Evolutionary conservation across 2,329 filamentous ascomycete species (phyloP).

Genomic region (Karstenula rhodostoma): DNA sequence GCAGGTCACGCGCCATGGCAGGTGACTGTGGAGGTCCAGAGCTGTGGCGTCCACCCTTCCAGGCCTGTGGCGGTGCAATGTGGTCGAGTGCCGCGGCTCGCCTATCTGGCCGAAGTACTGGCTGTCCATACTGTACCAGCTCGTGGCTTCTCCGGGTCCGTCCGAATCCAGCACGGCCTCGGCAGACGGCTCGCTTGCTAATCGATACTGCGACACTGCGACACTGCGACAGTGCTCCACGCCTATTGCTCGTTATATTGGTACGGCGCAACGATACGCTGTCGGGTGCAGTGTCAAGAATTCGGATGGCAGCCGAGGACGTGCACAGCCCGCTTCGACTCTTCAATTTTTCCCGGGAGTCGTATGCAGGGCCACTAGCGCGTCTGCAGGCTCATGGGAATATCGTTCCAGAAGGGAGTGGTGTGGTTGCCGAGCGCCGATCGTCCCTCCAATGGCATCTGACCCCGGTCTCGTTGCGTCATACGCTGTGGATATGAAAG

Average conservation of each 20-base stretch:
- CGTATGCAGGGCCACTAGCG: conserved; percentile 13
- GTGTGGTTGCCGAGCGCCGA: conserved; percentile 16
- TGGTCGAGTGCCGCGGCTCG: conserved; percentile 1
- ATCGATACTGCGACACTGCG: not conserved
- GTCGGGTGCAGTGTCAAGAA: not conserved
- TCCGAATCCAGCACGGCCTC: not conserved
- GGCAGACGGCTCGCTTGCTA: conserved; percentile 5
- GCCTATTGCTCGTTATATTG: conserved; percentile 15
- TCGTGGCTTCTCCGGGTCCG: not conserved
- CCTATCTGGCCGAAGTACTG: conserved; percentile 5
- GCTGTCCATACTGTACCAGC: conserved; percentile 1
- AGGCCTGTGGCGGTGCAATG: not conserved
- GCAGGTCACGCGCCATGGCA: conserved; percentile 19
- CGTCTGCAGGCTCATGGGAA: not conserved
- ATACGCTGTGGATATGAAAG: conserved; percentile 34
- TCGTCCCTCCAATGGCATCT: conserved; percentile 14
- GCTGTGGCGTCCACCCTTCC: conserved; percentile 6
- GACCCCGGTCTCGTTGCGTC: conserved; percentile 22
- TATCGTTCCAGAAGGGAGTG: conserved; percentile 9
- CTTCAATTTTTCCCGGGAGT: not conserved
- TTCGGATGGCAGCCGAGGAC: conserved; percentile 15
- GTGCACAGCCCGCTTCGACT: conserved; percentile 6
- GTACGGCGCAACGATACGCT: conserved; percentile 4
- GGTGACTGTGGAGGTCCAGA: conserved; percentile 13
- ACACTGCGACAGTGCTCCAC: not conserved